phyloP scores from a whole-genome alignment of 176 grass and related monocot genomes.

The Zea luxurians region DNA sequence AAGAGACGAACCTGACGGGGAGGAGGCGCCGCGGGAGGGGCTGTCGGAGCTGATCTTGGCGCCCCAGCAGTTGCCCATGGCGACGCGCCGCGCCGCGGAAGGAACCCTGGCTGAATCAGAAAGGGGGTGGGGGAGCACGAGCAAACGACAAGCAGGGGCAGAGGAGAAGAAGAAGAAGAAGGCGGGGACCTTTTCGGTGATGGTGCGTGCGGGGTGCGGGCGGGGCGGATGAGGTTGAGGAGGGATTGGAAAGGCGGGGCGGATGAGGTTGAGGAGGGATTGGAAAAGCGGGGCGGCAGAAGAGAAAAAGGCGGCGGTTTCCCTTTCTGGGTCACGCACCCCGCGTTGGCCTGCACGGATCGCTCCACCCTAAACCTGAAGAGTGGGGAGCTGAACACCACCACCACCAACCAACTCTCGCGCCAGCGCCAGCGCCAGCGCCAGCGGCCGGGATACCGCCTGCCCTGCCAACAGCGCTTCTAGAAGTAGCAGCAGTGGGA shows the following conservation, averaged over 20 bases:
- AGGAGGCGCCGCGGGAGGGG: conserved; percentile 31
- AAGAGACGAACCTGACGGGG: conserved; percentile 35
- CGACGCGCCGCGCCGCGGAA: neutral
- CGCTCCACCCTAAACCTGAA: too few species aligned
- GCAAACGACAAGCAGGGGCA: too few species aligned
- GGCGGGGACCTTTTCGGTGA: too few species aligned
- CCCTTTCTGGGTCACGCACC: conserved; percentile 21
- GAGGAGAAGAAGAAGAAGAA: too few species aligned
- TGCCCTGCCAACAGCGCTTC: neutral
- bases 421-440: neutral
- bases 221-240: too few species aligned
- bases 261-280: too few species aligned
- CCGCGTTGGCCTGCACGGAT: conserved; percentile 2
- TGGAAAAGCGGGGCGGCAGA: neutral
- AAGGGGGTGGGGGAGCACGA: too few species aligned
- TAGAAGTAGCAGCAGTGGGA: neutral
- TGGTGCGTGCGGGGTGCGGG: too few species aligned
- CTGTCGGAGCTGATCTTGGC: conserved; percentile 74
- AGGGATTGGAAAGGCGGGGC: too few species aligned
- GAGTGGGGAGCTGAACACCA: neutral
- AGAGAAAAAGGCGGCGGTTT: neutral
- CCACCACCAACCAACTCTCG: neutral
- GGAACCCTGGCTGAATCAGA: too few species aligned
- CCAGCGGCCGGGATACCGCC: neutral
- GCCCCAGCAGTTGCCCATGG: conserved; percentile 78